Conservation (phyloP, 768 basidiomycete species). For the Paxillus rubicundulus region DNA sequence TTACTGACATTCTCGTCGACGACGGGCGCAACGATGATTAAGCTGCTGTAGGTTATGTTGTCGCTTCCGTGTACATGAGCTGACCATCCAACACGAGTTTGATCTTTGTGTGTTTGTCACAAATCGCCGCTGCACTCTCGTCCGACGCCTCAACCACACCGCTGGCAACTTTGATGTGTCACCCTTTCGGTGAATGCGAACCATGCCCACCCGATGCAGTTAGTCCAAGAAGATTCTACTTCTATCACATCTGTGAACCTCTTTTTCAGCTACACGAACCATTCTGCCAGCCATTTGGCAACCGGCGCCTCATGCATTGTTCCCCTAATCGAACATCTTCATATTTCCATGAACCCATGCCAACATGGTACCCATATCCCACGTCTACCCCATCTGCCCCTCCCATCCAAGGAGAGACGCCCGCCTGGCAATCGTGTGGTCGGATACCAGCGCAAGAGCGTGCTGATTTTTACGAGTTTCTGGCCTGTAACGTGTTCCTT, state of each 20-base stretch:
- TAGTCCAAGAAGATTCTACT: conserved; percentile 24
- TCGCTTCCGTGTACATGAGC: not conserved
- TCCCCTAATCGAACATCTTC: conserved; percentile 33
- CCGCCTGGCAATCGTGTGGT: conserved; percentile 93
- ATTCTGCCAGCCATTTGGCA: conserved; percentile 95
- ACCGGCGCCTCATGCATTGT: conserved; percentile 87
- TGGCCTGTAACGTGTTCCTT: conserved; percentile 79
- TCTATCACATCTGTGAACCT: conserved; percentile 4
- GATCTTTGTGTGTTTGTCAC: conserved; percentile 9
- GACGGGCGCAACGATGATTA: conserved; percentile 11
- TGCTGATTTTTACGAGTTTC: conserved; percentile 87
- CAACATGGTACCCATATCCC: conserved; percentile 13
- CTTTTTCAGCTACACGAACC: conserved; percentile 71
- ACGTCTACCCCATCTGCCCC: conserved; percentile 11
- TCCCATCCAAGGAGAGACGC: conserved; percentile 49
- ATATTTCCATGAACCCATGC: conserved; percentile 18
- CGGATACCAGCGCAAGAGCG: conserved; percentile 77
- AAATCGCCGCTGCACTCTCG: conserved; percentile 6
- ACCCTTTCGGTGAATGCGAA: conserved; percentile 57
- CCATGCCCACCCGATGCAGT: conserved; percentile 65
- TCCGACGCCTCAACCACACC: conserved; percentile 4
- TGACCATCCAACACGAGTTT: conserved; percentile 8
- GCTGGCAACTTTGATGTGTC: conserved; percentile 36
- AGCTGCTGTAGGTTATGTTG: conserved; percentile 9
- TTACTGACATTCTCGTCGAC: not conserved